Evolutionary conservation across 176 grass and related monocot species (phyloP).

Genomic region (Avena sativa): DNA sequence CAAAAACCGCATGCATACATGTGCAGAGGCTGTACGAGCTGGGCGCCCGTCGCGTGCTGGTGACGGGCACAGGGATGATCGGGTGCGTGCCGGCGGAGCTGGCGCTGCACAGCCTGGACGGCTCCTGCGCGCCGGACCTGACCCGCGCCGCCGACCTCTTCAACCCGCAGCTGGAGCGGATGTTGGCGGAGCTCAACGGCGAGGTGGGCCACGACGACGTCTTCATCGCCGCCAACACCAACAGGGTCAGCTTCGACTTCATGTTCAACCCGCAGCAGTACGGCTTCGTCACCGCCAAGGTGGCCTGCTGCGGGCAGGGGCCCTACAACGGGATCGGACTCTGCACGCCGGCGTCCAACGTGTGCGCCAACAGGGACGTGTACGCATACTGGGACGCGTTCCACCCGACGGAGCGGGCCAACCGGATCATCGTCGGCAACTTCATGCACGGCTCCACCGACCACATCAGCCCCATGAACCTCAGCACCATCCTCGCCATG

Average conservation of each 20-base stretch:
- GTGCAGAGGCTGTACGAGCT: slow-evolving; percentile 77
- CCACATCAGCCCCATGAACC: slow-evolving; percentile 91
- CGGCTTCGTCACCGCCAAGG: slow-evolving; percentile 81
- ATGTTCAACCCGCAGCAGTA: slow-evolving; percentile 73
- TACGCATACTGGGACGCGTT: slow-evolving; percentile 92
- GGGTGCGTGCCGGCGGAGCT: slow-evolving; percentile 93
- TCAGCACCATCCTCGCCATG: slow-evolving; percentile 92
- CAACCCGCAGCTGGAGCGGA: slow-evolving; percentile 78
- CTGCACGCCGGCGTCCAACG: slow-evolving; percentile 77
- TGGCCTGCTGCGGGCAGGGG: slow-evolving; percentile 94
- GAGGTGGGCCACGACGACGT: slow-evolving; percentile 55
- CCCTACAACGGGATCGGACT: slow-evolving; percentile 91
- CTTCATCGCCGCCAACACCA: slow-evolving; percentile 81
- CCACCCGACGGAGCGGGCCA: slow-evolving; percentile 91
- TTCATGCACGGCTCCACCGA: slow-evolving; percentile 81
- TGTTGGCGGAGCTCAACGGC: slow-evolving; percentile 59
- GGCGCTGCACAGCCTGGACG: slow-evolving; percentile 68
- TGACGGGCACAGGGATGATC: slow-evolving; percentile 95
- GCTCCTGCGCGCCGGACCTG: slow-evolving; percentile 68
- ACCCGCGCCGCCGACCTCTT: slow-evolving; percentile 74
- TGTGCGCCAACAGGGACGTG: slow-evolving; percentile 68
- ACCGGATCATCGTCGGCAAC: slow-evolving; percentile 80
- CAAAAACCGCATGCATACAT: neutral
- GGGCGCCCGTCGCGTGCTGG: slow-evolving; percentile 69
- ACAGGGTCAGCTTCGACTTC: slow-evolving; percentile 77